These are phyloP conservation scores for Sutorius eximius DNA, from an alignment of 1,284 basidiomycete genomes.

Conservation along the genomic window DNA sequence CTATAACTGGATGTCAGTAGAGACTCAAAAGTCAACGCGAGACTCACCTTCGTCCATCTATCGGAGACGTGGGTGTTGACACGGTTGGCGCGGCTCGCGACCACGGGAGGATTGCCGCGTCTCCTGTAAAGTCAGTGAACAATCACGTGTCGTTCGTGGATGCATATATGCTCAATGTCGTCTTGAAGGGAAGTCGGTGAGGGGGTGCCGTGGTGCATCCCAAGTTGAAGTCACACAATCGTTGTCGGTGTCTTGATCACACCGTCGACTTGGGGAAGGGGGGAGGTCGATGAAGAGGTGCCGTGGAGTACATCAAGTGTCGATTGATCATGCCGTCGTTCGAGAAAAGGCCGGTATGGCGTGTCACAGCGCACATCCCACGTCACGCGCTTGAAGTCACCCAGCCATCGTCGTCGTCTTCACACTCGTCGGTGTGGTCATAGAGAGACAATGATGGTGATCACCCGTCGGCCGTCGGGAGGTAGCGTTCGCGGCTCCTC, in stretches of 20 bases:
- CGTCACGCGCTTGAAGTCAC: neutral
- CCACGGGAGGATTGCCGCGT: slow-evolving; percentile 7
- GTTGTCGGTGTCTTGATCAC: too few species aligned
- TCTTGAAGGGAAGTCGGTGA: neutral
- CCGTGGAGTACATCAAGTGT: too few species aligned
- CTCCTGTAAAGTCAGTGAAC: neutral
- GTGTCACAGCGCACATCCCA: neutral
- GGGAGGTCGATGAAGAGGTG: too few species aligned
- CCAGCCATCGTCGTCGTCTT: neutral
- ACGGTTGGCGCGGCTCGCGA: slow-evolving; percentile 8
- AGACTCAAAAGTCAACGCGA: neutral
- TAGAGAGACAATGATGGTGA: neutral
- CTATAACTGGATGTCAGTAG: neutral
- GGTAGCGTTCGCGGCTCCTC: neutral
- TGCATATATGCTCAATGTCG: slow-evolving; percentile 1
- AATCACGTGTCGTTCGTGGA: too few species aligned
- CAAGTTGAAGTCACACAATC: too few species aligned
- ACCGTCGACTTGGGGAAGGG: too few species aligned
- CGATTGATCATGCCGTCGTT: too few species aligned
- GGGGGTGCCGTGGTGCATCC: too few species aligned
- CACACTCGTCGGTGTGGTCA: neutral
- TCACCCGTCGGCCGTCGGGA: neutral
- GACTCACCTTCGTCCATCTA: slow-evolving; percentile 12
- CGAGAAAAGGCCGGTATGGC: too few species aligned
- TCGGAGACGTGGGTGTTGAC: neutral